These are phyloP conservation scores for Neophaeococcomyces mojaviensis DNA, from an alignment of 2,329 filamentous ascomycete species.

Conservation along the genomic window DNA sequence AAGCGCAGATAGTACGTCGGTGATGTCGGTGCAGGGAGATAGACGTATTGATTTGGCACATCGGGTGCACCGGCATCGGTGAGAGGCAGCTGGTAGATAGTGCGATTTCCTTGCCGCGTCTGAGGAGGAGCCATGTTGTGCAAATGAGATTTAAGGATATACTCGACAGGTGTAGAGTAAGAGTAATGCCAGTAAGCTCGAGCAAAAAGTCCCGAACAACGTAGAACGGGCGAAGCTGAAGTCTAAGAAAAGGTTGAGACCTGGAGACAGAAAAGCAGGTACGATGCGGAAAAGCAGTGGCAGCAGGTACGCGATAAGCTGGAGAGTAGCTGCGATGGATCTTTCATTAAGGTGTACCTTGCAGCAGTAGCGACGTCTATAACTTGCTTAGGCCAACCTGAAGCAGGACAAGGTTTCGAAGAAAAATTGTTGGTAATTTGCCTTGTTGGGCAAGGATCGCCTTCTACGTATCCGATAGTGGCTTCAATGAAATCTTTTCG, in stretches of 20 bases:
- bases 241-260: too few species aligned
- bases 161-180: not conserved
- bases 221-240: too few species aligned
- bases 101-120: conserved; percentile 21
- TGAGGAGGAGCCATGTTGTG: conserved; percentile 14
- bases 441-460: conserved; percentile 1
- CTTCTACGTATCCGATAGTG: not conserved
- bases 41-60: conserved; percentile 83
- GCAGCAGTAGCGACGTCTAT: not conserved
- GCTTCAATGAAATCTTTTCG: too few species aligned
- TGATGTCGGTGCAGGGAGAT: conserved; percentile 70
- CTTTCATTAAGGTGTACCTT: not conserved
- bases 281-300: not conserved
- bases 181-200: not conserved
- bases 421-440: conserved; percentile 3
- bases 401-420: not conserved
- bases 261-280: too few species aligned
- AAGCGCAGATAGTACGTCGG: conserved; percentile 50
- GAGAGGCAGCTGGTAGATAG: conserved; percentile 82
- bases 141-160: not conserved
- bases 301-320: not conserved
- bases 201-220: not conserved
- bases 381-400: not conserved
- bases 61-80: conserved; percentile 90
- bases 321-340: not conserved